Evolutionary conservation across 1,284 basidiomycete species (phyloP).

Genomic region (Tilletia setariae): DNA sequence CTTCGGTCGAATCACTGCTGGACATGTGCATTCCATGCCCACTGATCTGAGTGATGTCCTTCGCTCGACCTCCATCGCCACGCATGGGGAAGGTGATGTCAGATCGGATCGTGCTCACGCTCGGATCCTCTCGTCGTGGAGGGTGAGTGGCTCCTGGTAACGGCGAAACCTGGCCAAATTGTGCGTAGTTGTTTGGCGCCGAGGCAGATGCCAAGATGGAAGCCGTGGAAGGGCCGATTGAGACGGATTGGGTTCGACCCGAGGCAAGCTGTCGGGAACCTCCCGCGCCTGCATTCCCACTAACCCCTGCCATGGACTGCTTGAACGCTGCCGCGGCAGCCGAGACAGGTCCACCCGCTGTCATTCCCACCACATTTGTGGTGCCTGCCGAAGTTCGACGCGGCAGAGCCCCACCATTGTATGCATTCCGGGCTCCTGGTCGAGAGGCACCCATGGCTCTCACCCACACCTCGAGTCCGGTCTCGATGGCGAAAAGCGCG

Average conservation of each 20-base stretch:
- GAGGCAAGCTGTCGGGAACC: background rate
- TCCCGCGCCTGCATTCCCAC: background rate
- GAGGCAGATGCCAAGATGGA: constrained; percentile 19
- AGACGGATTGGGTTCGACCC: constrained; percentile 1
- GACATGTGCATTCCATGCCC: constrained; percentile 3
- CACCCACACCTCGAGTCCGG: constrained; percentile 41
- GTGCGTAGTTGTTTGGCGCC: background rate
- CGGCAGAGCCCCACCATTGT: background rate
- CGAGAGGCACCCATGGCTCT: constrained; percentile 23
- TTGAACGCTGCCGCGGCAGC: constrained; percentile 10
- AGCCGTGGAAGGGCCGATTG: background rate
- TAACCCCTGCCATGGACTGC: constrained; percentile 6
- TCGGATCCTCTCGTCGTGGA: constrained; percentile 30
- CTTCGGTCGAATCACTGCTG: background rate
- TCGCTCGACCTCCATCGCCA: constrained; percentile 45
- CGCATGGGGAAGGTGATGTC: constrained; percentile 49
- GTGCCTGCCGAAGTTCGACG: background rate
- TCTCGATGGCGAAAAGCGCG: constrained; percentile 33
- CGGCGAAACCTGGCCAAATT: too few species aligned
- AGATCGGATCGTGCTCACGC: constrained; percentile 41
- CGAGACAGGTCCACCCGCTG: constrained; percentile 7
- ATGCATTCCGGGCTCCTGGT: constrained; percentile 14
- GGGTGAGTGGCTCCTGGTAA: constrained; percentile 6
- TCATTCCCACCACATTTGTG: background rate
- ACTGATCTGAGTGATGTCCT: constrained; percentile 28